Evolutionary conservation across 345 rosid genomes (phyloP).

Genomic region (Eucalyptus globulus): DNA sequence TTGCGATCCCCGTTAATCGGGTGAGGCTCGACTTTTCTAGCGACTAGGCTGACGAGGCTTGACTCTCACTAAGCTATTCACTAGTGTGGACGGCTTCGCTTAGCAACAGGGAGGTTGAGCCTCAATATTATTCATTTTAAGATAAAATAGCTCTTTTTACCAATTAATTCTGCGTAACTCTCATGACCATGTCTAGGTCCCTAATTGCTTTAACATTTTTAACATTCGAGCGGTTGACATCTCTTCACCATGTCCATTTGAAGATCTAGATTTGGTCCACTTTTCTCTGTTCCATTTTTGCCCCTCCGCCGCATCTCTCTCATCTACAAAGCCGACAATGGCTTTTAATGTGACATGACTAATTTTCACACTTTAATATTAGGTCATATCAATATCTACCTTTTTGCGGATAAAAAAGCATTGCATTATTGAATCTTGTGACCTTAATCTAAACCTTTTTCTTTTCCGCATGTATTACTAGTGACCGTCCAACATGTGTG

Average conservation of each 20-base stretch:
- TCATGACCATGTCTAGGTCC: neutral
- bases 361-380: neutral
- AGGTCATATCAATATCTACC: neutral
- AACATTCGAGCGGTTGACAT: neutral
- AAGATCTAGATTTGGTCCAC: neutral
- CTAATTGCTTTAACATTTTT: too few species aligned
- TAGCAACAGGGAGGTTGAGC: accelerated
- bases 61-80: too few species aligned
- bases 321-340: neutral
- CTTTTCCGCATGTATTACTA: neutral
- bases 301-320: neutral
- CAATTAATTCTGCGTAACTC: neutral
- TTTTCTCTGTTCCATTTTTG: neutral
- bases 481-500: neutral
- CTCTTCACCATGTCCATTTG: neutral
- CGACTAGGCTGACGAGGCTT: accelerated
- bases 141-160: neutral
- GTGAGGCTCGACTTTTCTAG: too few species aligned
- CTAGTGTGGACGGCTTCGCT: too few species aligned
- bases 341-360: neutral
- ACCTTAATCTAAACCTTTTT: neutral
- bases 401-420: neutral
- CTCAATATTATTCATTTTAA: too few species aligned
- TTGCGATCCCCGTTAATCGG: accelerated
- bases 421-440: neutral